A percentile compares a stretch with the other conserved stretches of the same genome.
These are phyloP conservation scores for Globisporangium rhizosaccharum DNA, from an alignment of 352 stramenopile species.

Conservation along the genomic window DNA sequence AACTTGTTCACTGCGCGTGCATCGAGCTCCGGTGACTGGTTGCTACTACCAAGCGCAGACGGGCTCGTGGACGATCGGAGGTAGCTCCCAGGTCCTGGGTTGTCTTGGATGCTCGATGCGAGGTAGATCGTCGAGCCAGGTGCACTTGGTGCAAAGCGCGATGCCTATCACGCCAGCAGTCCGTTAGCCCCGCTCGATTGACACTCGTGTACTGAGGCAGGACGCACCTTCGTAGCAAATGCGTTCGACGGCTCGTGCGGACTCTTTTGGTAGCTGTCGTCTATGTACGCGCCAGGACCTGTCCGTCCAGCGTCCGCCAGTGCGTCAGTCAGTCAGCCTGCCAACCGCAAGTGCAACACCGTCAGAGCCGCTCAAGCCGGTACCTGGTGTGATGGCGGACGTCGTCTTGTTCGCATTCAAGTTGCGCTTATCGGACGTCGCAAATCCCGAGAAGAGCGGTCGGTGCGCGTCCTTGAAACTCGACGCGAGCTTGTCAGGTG, in stretches of 20 bases:
- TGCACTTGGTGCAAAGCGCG: slow-evolving; percentile 64
- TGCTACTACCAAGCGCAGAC: slow-evolving; percentile 21
- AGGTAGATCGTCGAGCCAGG: slow-evolving; percentile 66
- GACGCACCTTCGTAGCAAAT: slow-evolving; percentile 59
- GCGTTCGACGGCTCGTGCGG: slow-evolving; percentile 39
- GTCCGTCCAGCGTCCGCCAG: not conserved
- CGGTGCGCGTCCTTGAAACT: slow-evolving; percentile 38
- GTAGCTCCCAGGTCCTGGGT: slow-evolving; percentile 60
- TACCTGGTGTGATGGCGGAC: slow-evolving; percentile 64
- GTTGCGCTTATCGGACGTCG: slow-evolving; percentile 61
- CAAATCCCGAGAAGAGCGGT: slow-evolving; percentile 64
- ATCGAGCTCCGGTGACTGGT: slow-evolving; percentile 10
- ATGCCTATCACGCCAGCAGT: slow-evolving; percentile 27
- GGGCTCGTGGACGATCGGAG: slow-evolving; percentile 20
- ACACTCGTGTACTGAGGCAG: not conserved
- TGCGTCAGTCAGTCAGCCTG: not conserved
- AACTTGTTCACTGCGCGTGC: slow-evolving; percentile 22
- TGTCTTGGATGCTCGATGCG: slow-evolving; percentile 65
- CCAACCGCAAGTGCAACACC: not conserved
- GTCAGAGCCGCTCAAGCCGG: not conserved
- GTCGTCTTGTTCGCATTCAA: slow-evolving; percentile 78
- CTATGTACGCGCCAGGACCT: slow-evolving; percentile 60
- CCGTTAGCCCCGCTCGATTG: not conserved
- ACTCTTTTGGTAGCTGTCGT: slow-evolving; percentile 12
- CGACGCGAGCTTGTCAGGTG: slow-evolving; percentile 36